Evolutionary conservation across 2,329 filamentous ascomycete genomes (phyloP).

Genomic region (Monilinia fructicola): DNA sequence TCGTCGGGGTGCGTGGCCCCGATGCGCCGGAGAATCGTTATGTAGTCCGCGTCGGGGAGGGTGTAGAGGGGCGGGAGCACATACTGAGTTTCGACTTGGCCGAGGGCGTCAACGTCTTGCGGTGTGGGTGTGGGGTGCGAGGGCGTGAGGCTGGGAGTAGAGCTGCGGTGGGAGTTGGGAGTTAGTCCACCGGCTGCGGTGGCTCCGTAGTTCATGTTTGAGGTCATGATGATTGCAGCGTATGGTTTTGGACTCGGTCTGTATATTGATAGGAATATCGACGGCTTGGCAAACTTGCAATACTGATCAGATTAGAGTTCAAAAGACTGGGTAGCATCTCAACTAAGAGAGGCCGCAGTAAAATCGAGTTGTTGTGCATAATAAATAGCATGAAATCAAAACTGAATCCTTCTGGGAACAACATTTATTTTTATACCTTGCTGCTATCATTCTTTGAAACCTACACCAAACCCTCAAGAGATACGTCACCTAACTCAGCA

Average conservation of each 20-base stretch:
- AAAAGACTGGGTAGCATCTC: not conserved
- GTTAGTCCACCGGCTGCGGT: not conserved
- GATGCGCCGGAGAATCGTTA: slow-evolving; percentile 3
- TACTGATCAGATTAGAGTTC: not conserved
- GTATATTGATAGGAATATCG: not conserved
- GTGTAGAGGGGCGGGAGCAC: slow-evolving; percentile 18
- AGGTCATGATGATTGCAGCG: not conserved
- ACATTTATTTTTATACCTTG: not conserved
- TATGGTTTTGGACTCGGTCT: too few relatives aligned
- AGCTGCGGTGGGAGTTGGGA: not conserved
- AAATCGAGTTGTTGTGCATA: not conserved
- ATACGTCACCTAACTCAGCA: not conserved
- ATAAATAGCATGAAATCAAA: not conserved
- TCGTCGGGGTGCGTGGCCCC: slow-evolving; percentile 2
- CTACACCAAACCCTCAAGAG: not conserved
- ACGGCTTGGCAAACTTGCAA: not conserved
- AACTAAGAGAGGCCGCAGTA: not conserved
- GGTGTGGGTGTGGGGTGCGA: slow-evolving; percentile 14
- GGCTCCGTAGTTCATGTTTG: not conserved
- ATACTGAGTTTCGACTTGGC: slow-evolving; percentile 10
- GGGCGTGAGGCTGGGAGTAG: not conserved
- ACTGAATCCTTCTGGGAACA: not conserved
- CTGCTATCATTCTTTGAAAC: not conserved
- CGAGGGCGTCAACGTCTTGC: slow-evolving; percentile 19
- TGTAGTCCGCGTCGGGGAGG: slow-evolving; percentile 14